These are phyloP conservation scores for Achaetomium macrosporum DNA, from an alignment of 2,329 filamentous ascomycete genomes.

Conservation along the genomic window DNA sequence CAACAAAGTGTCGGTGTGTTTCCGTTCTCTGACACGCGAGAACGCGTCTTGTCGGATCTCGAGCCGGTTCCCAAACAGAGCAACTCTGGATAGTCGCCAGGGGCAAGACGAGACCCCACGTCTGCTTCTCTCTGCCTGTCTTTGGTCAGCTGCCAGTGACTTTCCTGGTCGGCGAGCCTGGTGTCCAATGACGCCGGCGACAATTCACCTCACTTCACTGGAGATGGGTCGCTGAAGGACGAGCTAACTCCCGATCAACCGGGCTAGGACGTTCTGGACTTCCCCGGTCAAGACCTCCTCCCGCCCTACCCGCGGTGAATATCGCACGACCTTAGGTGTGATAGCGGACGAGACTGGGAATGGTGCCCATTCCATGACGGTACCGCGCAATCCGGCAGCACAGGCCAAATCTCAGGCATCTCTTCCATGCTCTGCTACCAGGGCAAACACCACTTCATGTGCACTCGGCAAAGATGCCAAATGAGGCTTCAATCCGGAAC, in stretches of 20 bases:
- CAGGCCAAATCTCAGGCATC: too few species aligned
- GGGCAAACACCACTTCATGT: background rate
- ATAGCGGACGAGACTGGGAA: background rate
- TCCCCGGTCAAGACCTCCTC: background rate
- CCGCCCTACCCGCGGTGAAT: slow-evolving; percentile 9
- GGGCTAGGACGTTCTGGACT: background rate
- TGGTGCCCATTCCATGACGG: background rate
- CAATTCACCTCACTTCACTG: slow-evolving; percentile 18
- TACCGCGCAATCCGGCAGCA: background rate
- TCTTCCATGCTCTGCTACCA: background rate
- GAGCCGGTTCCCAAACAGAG: slow-evolving; percentile 11
- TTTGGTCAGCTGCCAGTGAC: slow-evolving; percentile 4
- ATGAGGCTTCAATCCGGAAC: slow-evolving; percentile 12
- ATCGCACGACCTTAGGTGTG: background rate
- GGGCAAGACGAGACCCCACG: background rate
- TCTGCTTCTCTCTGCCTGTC: background rate
- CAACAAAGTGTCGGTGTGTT: slow-evolving; percentile 26
- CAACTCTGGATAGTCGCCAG: background rate
- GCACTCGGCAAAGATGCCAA: slow-evolving; percentile 9
- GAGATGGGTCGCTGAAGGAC: slow-evolving; percentile 4
- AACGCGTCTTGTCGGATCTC: slow-evolving; percentile 23
- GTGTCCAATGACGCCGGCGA: slow-evolving; percentile 16
- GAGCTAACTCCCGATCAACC: slow-evolving; percentile 7
- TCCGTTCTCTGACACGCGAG: slow-evolving; percentile 24
- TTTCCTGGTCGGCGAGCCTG: slow-evolving; percentile 2